Percentiles rank a stretch among this genome's conserved stretches.
Conservation (phyloP, 768 basidiomycete species). For the Crucibulum laeve region DNA sequence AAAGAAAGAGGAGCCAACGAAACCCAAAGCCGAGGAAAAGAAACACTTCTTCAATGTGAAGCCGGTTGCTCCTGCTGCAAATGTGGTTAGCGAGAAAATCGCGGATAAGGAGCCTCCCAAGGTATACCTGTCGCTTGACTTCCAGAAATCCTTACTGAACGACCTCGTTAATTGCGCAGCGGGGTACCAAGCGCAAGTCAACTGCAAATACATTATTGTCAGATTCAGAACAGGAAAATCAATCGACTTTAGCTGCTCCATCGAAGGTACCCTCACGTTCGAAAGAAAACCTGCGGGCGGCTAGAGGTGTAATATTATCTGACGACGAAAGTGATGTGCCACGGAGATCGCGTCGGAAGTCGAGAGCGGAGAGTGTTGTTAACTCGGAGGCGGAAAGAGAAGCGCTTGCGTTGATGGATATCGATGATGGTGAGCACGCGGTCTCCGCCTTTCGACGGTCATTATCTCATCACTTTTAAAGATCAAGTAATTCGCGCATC, state of each 20-base stretch:
- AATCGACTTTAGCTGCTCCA: slow-evolving; percentile 7
- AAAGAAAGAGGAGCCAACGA: slow-evolving; percentile 5
- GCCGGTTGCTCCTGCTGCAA: background rate
- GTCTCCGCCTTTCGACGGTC: slow-evolving; percentile 6
- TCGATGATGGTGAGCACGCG: slow-evolving; percentile 56
- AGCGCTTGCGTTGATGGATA: slow-evolving; percentile 65
- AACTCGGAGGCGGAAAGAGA: slow-evolving; percentile 43
- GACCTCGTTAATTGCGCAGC: slow-evolving; percentile 15
- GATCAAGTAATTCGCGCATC: slow-evolving; percentile 26
- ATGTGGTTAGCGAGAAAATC: slow-evolving; percentile 4
- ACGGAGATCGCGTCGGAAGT: slow-evolving; percentile 26
- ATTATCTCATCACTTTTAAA: slow-evolving; percentile 9
- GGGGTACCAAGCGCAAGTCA: slow-evolving; percentile 44
- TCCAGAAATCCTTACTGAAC: no score
- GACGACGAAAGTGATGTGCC: slow-evolving; percentile 55
- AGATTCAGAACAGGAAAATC: slow-evolving; percentile 17
- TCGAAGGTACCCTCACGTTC: slow-evolving; percentile 9
- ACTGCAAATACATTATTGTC: slow-evolving; percentile 18
- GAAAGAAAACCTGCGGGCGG: slow-evolving; percentile 26
- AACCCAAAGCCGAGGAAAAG: slow-evolving; percentile 11
- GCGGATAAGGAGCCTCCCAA: slow-evolving; percentile 10
- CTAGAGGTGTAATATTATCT: slow-evolving; percentile 48
- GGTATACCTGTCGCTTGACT: slow-evolving; percentile 13
- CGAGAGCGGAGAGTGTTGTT: slow-evolving; percentile 21
- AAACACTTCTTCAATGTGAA: background rate